Evolutionary conservation across 2,329 filamentous ascomycete genomes (phyloP), one percentile per base, ranked within the genome.

Genomic region (Microcyclospora pomicola): DNA sequence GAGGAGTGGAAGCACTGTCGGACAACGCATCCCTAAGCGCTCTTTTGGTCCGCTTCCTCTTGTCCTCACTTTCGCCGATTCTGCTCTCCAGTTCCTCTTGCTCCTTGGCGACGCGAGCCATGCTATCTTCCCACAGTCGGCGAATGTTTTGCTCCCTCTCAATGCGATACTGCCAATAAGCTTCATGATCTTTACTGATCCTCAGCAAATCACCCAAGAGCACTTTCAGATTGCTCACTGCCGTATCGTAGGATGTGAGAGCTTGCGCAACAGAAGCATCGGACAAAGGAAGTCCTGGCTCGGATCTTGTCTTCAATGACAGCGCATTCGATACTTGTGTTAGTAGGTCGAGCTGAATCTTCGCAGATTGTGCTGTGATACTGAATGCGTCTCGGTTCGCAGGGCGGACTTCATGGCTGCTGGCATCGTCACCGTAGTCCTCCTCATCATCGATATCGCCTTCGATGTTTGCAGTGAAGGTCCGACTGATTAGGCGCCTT

Each of bases 121-220:
- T 95, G 61, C 87, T 96, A 53, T 98, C 91, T 62, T 98, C 91
- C 91, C 91, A 98, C 76, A 98, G 83, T 42, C 83, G 80, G 29
- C 91, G 77, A 63, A 96, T 80, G 56, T 94, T 84, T 32, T 80
- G 79, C 63, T 98, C 91, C 38, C 86, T 80, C 49, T 94, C 87
- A 31, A 98, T 68, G 11, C 87, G 79, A 56, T 93, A 92, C 59
- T 96, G 88, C 91, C 91, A 98, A 58, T 93, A 94, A 1, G 85
- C 78, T 60, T 98, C 91, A 36, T 92, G 81, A 55, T 98, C 91
- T 51, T 82, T 80, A 7, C 87, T 88, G 52, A 98, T 96, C 36
- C 87, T 84, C 34, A 95, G 68, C 7, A 98, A 69, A 56, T 95
- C 86, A 14, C 82, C 80, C 41, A 96, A 72, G 7, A 96, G 71